Evolutionary conservation across 768 basidiomycete genomes (phyloP), one percentile per base, ranked within the genome.

Genomic region (Holtermannia corniformis): DNA sequence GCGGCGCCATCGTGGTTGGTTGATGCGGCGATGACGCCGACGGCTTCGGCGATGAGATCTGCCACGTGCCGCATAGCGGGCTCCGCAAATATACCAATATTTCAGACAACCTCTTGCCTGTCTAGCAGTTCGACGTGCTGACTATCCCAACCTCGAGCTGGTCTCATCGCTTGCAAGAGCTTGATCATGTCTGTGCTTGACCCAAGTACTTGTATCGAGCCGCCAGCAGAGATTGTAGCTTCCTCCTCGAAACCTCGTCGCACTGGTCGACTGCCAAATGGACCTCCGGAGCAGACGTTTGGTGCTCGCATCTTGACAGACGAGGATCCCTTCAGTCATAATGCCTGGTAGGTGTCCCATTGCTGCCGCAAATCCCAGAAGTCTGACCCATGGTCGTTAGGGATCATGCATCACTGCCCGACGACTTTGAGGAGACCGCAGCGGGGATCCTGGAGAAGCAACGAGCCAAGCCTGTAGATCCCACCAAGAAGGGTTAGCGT

Each of bases 361-460:
- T 52, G 23, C 45, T 24, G 26, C 23, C 47, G 50, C 32, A 13
- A 27, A 44, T 45, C 23, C 2, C 3, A 7, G 7, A 37, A 10
- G 14, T 13, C 26, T 19, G 5, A 23, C 26, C 32, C n/a, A 5
- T 14, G n/a, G n/a, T n/a, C n/a, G n/a, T n/a, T 43, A 73, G 74
- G 74, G 75, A 75, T 47, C 68, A 73, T 45, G 75, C 71, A 3
- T 63, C 60, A 23, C 63, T 72, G 48, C 71, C 72, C 2, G 77
- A 81, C 11, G 87, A 89, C 72, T 88, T 93, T 68, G 78, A 75
- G 40, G 81, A 83, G n/a, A 74, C 74, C 12, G 89, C 95, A 47
- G 75, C 79, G 5, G 75, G 80, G 3, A 82, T 89, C 0, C 74
- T 93, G 27, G 76, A 78, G 22, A 78, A 78, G 55, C 93, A 97